Base-by-base conservation (phyloP, 164 flowering plant species). In the Vitis rotundifolia region DNA sequence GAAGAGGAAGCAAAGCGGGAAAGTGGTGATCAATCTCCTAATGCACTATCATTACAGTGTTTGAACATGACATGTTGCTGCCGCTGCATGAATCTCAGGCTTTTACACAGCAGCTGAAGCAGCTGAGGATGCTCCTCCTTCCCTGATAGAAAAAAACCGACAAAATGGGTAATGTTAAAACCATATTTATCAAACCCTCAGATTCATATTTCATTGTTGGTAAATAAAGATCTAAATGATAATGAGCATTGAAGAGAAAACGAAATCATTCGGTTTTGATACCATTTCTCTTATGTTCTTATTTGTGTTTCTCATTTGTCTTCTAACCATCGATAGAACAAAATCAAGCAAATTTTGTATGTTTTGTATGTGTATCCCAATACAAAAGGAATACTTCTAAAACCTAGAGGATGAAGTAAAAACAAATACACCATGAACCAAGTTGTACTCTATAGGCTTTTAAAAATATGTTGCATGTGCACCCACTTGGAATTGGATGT, bases 81-180 rank as follows among this genome's bases (percentile, higher is more conserved):
- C 14, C 0, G 44, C 22, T 55, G 14, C 31, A 19, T 65, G n/a
- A 11, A 9, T 47, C 58, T 83, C 74, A 84, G 13, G 91, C 91
- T 60, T 80, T 85, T 49, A 73, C 88, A 64, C 90, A 91, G 70
- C 96, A 89, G 86, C 79, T 87, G 88, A 91, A 89, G 83, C 75
- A 91, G 81, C 93, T 83, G 69, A 87, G 66, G 16, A 91, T 26
- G 71, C 89, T 82, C 73, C 77, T 84, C 79, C 90, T 81, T 3
- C 69, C 71, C 96, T 91, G 93, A 49, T 53, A 64, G 15, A 60
- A 3, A 57, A 53, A 66, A 64, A 50, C 44, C 7, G 16, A 29
- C 7, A 22, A 51, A 56, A 8, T 5, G 13, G n/a, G 9, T 26
- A 50, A n/a, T 48, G 16, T 57, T 10, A 26, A 37, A 68, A 7